These are phyloP conservation scores for Rhodotorula graminis DNA, from an alignment of 768 basidiomycete genomes.

Conservation along the genomic window DNA sequence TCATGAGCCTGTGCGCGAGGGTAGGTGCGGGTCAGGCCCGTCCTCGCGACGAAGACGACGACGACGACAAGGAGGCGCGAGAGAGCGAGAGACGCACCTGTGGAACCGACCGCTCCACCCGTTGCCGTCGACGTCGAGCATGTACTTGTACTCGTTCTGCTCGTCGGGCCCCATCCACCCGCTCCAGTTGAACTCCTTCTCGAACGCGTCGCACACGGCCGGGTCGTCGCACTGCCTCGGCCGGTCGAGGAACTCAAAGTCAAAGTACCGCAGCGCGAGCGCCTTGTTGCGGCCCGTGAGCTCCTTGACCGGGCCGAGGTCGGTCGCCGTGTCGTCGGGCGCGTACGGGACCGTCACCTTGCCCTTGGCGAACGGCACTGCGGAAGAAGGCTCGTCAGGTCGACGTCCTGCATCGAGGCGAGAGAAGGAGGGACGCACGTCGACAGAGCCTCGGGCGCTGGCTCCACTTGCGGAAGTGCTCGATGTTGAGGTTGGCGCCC, in stretches of 20 bases:
- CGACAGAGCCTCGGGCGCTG: conserved; percentile 40
- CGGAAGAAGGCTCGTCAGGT: too few species aligned
- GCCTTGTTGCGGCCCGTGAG: conserved; percentile 2
- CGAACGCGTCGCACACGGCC: conserved; percentile 12
- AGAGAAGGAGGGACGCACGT: background rate
- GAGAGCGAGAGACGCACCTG: conserved; percentile 45
- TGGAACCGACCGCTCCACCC: conserved; percentile 83
- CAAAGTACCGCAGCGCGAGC: conserved; percentile 22
- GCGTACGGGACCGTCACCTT: conserved; percentile 15
- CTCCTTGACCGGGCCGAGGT: conserved; percentile 4
- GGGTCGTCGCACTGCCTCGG: conserved; percentile 22
- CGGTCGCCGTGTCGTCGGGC: background rate
- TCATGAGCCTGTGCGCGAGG: conserved; percentile 44
- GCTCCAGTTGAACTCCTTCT: conserved; percentile 44
- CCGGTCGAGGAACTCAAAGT: conserved; percentile 31
- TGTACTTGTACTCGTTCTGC: conserved; percentile 49
- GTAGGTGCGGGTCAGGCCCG: rapidly evolving
- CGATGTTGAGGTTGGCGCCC: conserved; percentile 54
- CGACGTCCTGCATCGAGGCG: too few species aligned
- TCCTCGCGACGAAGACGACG: background rate
- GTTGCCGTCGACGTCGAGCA: conserved; percentile 86
- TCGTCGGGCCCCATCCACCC: conserved; percentile 46
- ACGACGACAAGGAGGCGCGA: background rate
- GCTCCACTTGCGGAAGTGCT: conserved; percentile 37
- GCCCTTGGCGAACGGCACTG: conserved; percentile 31